Base-by-base conservation (phyloP, 2,329 filamentous ascomycete species). In the Colletotrichum godetiae region DNA sequence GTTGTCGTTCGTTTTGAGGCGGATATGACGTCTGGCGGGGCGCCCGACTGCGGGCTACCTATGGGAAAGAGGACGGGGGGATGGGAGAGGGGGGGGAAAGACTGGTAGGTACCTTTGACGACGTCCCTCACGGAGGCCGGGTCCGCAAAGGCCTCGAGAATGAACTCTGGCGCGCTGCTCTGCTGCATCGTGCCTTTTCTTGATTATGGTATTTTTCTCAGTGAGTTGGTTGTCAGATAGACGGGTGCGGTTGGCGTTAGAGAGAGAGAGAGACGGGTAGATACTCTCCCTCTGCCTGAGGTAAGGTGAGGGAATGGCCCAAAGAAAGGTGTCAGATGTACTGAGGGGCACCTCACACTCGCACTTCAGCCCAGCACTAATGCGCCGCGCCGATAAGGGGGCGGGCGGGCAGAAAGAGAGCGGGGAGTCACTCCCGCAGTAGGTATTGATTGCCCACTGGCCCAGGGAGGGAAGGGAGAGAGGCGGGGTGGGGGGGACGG, bases 81-180 rank as follows among this genome's bases (percentile, higher is more conserved):
- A 60, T 75, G 67, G 69, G 66, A 64, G 49, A 68, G 53, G 56
- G 27, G 59, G 63, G 62, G 24, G 55, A 22, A 56, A 5, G 27
- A 29, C 27, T 2, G 6, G 19, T n/a, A 37, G 85, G 77, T 82
- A 95, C 95, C 96, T 91, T 96, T 95, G 75, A 98, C 92, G 68
- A 98, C 93, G 81, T 98, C 96, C 82, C 94, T 94, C 76, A 98
- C 94, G 68, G 93, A 97, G 56, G 91, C 90, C 64, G 95, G 94
- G 84, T 98, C 97, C 72, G 95, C 94, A 82, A 98, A 97, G 80
- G 97, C 92, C 82, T 98, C 95, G 81, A 99, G 90, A 77, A 94
- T 94, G 86, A 97, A 98, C 84, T 98, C 95, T 78, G 95, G 94
- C 72, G 94, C 91, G 67, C 82, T 84, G 72, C 86, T 85, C 74